Evolutionary conservation across 176 grass and related monocot species (phyloP), one percentile per base, ranked within the genome.

Genomic region (Areca catechu): DNA sequence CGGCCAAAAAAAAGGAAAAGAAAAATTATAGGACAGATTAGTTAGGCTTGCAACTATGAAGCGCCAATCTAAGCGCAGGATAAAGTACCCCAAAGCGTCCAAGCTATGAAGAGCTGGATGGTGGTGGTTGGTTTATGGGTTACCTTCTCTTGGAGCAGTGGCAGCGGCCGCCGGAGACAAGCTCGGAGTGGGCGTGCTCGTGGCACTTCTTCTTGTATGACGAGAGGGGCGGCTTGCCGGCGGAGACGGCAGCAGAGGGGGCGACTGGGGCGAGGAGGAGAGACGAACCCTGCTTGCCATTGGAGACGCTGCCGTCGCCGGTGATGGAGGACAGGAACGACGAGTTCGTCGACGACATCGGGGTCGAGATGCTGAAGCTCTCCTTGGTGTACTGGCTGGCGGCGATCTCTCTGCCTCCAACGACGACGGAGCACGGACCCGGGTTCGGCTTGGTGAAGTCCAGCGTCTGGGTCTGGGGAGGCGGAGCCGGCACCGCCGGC

Each of bases 71-170:
- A 25, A 4, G 23, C 2, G 23, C 23, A 3, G 16, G 24, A 19
- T 21, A 1, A 47, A 10, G 12, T 12, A 20, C 3, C 1, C 23
- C 3, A 24, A 24, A 27, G 4, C 27, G 5, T 6, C 27, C 27
- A 29, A 29, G 27, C 18, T 48, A 18, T 29, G 23, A 29, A 14
- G 5, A 6, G 24, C 16, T 4, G 56, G 6, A 24, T 28, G 30
- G 30, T 9, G 30, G 30, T 37, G 9, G 34, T 43, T 43, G 34
- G 2, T 27, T 29, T 18, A 2, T 51, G 6, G 6, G 7, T 50
- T 24, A 65, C 62, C 51, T 67, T 47, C 51, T 30, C 65, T 67
- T 67, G 65, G 65, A 67, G 65, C 65, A 67, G 51, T 67, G 65
- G 65, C 65, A 67, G 16, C 65, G 23, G 25, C 23, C 51, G n/a